Base-by-base conservation (phyloP, 345 rosid species). In the Durio zibethinus region DNA sequence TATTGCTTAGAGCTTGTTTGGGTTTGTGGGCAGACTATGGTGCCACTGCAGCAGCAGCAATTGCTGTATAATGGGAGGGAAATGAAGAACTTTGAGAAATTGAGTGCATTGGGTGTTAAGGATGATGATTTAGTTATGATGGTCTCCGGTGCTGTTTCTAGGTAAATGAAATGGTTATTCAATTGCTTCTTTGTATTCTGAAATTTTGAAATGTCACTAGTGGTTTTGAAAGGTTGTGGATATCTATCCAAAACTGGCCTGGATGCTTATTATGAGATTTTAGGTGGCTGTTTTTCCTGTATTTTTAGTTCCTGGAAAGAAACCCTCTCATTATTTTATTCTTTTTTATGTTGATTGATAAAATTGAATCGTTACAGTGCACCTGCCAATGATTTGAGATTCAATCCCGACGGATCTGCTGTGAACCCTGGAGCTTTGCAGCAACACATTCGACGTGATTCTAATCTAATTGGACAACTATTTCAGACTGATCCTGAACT, bases 91-190 rank as follows among this genome's bases (percentile, higher is more conserved):
- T 79, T 77, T 8, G 97, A 93, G 74, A 93, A 92, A 83, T 82
- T 95, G 84, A 88, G 95, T 86, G 90, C 89, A 10, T 76, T 93
- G 81, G 99, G 98, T 66, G 90, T 93, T 60, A 96, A 90, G 79
- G 90, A 93, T 75, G 95, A 96, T 80, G 99, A 96, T 86, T 85
- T 96, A 83, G 64, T 96, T 80, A 96, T 96, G 99, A 91, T 96
- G 97, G 89, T 90, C 74, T 87, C 97, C 5, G 80, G 75, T 82
- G 77, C 92, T 65, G 79, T 86, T 65, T 64, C 88, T 65, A 81
- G 96, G 96, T 92, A 79, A 56, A 59, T 12, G 29, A 29, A 56
- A 43, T 53, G 31, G 21, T n/a, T 65, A 52, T 35, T 48, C 66
- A 56, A 72, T 56, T 71, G 47, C 47, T 74, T 31, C 61, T 36